A percentile compares a stretch with the other conserved stretches of the same genome.
phyloP scores from a whole-genome alignment of 1,284 basidiomycete genomes.

The Athelia psychrophila region DNA sequence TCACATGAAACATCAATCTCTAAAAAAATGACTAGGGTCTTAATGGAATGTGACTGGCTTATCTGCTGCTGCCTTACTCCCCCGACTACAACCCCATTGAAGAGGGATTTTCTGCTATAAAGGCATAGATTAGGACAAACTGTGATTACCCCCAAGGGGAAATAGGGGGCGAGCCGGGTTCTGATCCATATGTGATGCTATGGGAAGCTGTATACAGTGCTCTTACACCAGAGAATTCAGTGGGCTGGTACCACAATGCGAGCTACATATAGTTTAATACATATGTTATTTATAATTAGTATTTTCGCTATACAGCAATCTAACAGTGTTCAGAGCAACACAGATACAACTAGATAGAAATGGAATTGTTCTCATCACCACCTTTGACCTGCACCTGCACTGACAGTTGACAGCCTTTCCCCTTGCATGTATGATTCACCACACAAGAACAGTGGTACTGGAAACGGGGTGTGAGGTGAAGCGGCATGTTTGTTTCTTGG shows the following conservation, averaged over 20 bases:
- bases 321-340: background rate
- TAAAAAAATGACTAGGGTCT: background rate
- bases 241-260: slow-evolving; percentile 19
- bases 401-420: no score
- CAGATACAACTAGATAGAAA: no score
- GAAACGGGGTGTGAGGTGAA: no score
- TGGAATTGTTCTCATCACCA: no score
- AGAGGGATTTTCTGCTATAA: slow-evolving; percentile 29
- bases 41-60: slow-evolving; percentile 28
- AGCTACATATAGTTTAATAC: slow-evolving; percentile 9
- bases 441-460: no score
- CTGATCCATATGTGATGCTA: slow-evolving; percentile 20
- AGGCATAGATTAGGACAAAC: slow-evolving; percentile 21
- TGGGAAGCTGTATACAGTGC: slow-evolving; percentile 20
- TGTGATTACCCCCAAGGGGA: slow-evolving; percentile 15
- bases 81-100: slow-evolving; percentile 33
- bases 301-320: background rate
- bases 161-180: slow-evolving; percentile 6
- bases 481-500: no score
- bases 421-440: no score
- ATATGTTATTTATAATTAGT: background rate
- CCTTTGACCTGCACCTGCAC: no score
- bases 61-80: slow-evolving; percentile 31
- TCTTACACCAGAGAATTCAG: slow-evolving; percentile 16
- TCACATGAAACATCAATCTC: slow-evolving; percentile 1